Evolutionary conservation across 352 stramenopile genomes (phyloP), one percentile per base, ranked within the genome.

Genomic region (Phytophthora podocarpi): DNA sequence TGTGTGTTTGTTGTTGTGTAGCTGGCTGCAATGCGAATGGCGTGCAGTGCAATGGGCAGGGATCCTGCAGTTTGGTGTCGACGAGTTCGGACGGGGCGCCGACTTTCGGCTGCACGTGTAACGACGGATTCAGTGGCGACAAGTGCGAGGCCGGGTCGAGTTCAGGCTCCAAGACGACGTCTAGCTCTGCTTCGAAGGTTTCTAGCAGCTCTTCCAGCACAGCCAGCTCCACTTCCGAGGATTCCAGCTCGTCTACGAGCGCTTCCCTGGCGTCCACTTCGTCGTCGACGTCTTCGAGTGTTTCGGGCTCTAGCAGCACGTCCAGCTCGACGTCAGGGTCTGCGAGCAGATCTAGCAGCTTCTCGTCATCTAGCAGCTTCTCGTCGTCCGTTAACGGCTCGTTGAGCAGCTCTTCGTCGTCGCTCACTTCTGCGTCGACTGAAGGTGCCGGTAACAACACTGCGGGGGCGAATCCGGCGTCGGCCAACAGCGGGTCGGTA

Each of bases 11-110:
- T 42, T 52, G 6, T 26, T 42, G 12, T 62, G 20, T 41, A 83
- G 76, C 46, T 11, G 59, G 58, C 5, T 91, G 79, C 55, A 76
- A 49, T 34, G 47, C 53, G 6, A 64, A 80, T 32, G 78, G 78
- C 16, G 65, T 74, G 58, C 76, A 87, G 63, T 95, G 86, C 63
- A 93, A 82, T 48, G 82, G 72, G 28, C 78, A 85, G 31, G 86
- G 86, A 20, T 78, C 68, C 23, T 95, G 86, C 55, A 68, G 70
- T 49, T 43, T 88, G 1, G 21, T 59, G 36, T 72, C 53, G 41
- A 55, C 56, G 12, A 45, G 34, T 30, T 47, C 59, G 6, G 63
- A 66, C 18, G 59, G 60, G 15, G 60, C 35, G 24, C 80, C 85
- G 4, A 64, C 32, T 27, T 93, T 93, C 48, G 39, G 72, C 41